These are phyloP conservation scores for Clathrospora elynae DNA, from an alignment of 2,329 filamentous ascomycete genomes.

Conservation along the genomic window DNA sequence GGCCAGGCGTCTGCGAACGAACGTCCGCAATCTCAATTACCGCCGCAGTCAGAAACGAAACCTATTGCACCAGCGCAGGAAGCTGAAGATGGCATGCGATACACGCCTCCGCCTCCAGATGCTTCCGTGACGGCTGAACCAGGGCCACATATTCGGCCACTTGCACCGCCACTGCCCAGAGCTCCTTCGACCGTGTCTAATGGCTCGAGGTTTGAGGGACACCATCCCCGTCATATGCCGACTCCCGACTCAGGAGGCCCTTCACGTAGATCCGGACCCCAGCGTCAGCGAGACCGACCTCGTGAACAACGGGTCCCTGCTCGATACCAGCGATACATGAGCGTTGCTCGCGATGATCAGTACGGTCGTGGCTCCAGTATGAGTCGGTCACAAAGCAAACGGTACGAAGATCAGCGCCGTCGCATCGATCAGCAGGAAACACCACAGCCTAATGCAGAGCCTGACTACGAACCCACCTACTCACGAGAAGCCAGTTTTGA, in stretches of 20 bases:
- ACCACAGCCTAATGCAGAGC: slow-evolving; percentile 39
- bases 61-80: slow-evolving; percentile 25
- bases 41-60: slow-evolving; percentile 22
- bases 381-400: slow-evolving; percentile 41
- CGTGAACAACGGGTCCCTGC: slow-evolving; percentile 42
- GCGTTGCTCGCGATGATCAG: slow-evolving; percentile 42
- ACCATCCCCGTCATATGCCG: slow-evolving; percentile 29
- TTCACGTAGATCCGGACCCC: slow-evolving; percentile 33
- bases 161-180: slow-evolving; percentile 26
- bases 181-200: slow-evolving; percentile 42
- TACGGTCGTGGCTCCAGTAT: slow-evolving; percentile 44
- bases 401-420: slow-evolving; percentile 46
- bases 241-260: slow-evolving; percentile 33
- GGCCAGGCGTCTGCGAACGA: slow-evolving; percentile 24
- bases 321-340: slow-evolving; percentile 46
- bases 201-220: slow-evolving; percentile 40
- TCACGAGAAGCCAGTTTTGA: slow-evolving; percentile 44
- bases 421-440: slow-evolving; percentile 46
- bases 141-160: slow-evolving; percentile 18
- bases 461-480: slow-evolving; percentile 34
- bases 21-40: slow-evolving; percentile 14
- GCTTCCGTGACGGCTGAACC: slow-evolving; percentile 20
- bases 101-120: slow-evolving; percentile 36
- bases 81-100: slow-evolving; percentile 36
- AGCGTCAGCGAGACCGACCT: slow-evolving; percentile 41